Conservation (phyloP, 106 monocot species). For the Dendrobium catenatum region DNA sequence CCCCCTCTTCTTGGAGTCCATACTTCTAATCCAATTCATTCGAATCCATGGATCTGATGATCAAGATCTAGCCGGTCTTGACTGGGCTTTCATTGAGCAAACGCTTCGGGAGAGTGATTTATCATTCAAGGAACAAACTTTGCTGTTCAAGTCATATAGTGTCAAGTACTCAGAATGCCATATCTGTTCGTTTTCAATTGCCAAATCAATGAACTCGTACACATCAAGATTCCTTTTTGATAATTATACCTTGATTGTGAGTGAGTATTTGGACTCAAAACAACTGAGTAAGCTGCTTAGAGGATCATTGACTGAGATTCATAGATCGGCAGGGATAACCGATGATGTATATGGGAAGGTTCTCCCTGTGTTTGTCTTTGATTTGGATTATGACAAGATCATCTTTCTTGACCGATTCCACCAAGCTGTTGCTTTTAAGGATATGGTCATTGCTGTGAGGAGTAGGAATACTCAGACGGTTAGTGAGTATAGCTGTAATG, state of each 20-base stretch:
- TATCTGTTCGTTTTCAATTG: slow-evolving; percentile 72
- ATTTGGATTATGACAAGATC: slow-evolving; percentile 73
- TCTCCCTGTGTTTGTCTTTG: slow-evolving; percentile 83
- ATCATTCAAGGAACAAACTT: slow-evolving; percentile 39
- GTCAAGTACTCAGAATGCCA: slow-evolving; percentile 64
- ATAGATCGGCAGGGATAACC: slow-evolving; percentile 21
- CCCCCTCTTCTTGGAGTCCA: slow-evolving; percentile 53
- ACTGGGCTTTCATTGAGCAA: slow-evolving; percentile 49
- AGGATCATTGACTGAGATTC: slow-evolving; percentile 59
- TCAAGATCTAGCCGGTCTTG: slow-evolving; percentile 33
- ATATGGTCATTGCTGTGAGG: slow-evolving; percentile 92
- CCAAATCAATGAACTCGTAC: slow-evolving; percentile 61
- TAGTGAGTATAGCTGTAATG: slow-evolving; percentile 95
- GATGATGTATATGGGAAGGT: slow-evolving; percentile 49
- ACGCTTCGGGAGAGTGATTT: slow-evolving; percentile 45
- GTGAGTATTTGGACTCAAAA: slow-evolving; percentile 89
- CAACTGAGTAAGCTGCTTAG: slow-evolving; percentile 55
- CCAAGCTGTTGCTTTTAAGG: slow-evolving; percentile 83
- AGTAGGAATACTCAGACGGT: slow-evolving; percentile 71
- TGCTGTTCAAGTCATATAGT: slow-evolving; percentile 41
- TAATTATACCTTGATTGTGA: slow-evolving; percentile 88
- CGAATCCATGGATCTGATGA: slow-evolving; percentile 58
- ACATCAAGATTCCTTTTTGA: slow-evolving; percentile 89
- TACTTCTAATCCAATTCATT: slow-evolving; percentile 53
- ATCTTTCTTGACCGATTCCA: slow-evolving; percentile 80